phyloP scores from a whole-genome alignment of 2,329 filamentous ascomycete genomes.

The Arthrobotrys sphaeroides region DNA sequence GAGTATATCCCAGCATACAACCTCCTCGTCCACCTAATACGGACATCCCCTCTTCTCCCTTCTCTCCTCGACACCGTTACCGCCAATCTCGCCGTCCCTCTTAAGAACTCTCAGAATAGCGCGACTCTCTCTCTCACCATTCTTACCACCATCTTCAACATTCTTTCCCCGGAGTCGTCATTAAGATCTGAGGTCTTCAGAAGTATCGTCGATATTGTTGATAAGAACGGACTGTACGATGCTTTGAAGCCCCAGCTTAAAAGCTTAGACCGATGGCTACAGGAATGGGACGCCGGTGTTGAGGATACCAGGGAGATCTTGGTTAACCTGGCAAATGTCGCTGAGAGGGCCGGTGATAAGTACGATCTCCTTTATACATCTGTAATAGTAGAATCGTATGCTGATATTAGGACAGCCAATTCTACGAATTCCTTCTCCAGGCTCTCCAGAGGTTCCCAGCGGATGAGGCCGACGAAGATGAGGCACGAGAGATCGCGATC shows the following conservation, averaged over 20 bases:
- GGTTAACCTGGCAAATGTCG: conserved; percentile 81
- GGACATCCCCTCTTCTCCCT: conserved; percentile 83
- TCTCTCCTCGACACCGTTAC: conserved; percentile 89
- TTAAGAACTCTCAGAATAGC: conserved; percentile 87
- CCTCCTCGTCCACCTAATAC: conserved; percentile 90
- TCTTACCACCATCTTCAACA: conserved; percentile 96
- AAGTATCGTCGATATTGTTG: conserved; percentile 85
- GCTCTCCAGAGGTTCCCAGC: conserved; percentile 80
- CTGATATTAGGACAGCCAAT: conserved; percentile 54
- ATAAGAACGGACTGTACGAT: conserved; percentile 79
- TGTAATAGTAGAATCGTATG: conserved; percentile 65
- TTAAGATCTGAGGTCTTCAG: conserved; percentile 90
- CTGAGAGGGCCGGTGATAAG: conserved; percentile 79
- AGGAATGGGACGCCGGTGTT: conserved; percentile 81
- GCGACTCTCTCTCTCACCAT: conserved; percentile 86
- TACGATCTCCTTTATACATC: conserved; percentile 72
- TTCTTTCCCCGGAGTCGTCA: conserved; percentile 78
- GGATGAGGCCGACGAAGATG: conserved; percentile 66
- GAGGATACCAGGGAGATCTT: conserved; percentile 87
- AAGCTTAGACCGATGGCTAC: conserved; percentile 82
- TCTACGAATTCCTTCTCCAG: conserved; percentile 76
- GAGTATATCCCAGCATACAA: conserved; percentile 97
- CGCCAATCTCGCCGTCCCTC: conserved; percentile 85
- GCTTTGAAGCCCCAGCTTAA: conserved; percentile 83
- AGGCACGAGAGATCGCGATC: conserved; percentile 70